Base-by-base conservation (phyloP, 805 yeast genomes). In the Candida schatavii region DNA sequence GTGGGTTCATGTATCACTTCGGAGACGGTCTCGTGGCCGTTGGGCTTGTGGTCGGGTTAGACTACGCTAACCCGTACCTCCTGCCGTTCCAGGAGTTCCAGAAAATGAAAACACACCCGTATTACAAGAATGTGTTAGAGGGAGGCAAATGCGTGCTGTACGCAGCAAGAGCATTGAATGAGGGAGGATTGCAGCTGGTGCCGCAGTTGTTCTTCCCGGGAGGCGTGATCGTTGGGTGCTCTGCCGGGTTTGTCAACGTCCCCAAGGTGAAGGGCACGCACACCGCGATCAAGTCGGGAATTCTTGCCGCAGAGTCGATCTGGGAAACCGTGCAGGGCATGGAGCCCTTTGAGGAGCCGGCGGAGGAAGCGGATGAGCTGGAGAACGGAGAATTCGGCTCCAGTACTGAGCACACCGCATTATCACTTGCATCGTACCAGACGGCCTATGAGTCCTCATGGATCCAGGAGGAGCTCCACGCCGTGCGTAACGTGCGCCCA, bases 191-290 rank as follows among this genome's bases (percentile, higher is more conserved):
- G 51, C 99, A 93, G 69, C 83, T 95, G 29, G 85, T 93, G 40
- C 99, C 99, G 19, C 78, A 83, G 57, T 72, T 93, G 42, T 71
- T 83, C 50, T 93, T 93, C 77, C 98, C 98, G 2, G 99, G 99
- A 39, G 99, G 99, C 40, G 83, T 89, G 6, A 67, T 93, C 22
- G 91, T 93, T 30, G 99, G 99, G 25, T 93, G 95, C 43, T 72
- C 95, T 43, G 99, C 99, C 3, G 99, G 99, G 1, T 91, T 93
- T 62, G 78, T 93, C 80, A 93, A 93, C 59, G 98, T 93, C 34
- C 97, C 99, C 40, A 93, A 91, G 63, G 87, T 93, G 56, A 93
- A 93, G 67, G 99, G 99, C 13, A 83, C 97, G 0, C 99, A 93
- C 62, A 91, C 97, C 1, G 98, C 99, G 1, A 88, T 93, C 81